Percentiles rank a stretch among this genome's conserved stretches.
These are phyloP conservation scores for Miscanthus lutarioriparius DNA, from an alignment of 176 grass and related monocot species.

Conservation along the genomic window DNA sequence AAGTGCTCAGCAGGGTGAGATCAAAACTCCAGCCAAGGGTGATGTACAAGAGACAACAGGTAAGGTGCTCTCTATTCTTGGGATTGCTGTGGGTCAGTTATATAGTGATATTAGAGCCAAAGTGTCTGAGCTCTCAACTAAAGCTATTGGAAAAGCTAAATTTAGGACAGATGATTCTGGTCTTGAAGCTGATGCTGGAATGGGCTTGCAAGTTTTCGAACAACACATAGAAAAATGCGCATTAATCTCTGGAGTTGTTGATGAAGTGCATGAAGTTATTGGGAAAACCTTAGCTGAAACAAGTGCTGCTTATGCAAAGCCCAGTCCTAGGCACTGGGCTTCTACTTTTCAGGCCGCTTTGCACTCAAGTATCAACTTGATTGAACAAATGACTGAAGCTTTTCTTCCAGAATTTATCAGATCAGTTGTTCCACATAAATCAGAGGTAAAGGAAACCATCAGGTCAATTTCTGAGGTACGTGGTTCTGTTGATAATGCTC, in stretches of 20 bases:
- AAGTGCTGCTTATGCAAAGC: slow-evolving; percentile 35
- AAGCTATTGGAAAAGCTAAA: slow-evolving; percentile 44
- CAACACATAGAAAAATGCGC: slow-evolving; percentile 92
- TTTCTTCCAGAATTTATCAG: slow-evolving; percentile 84
- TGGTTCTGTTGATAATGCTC: slow-evolving; percentile 75
- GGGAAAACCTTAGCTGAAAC: slow-evolving; percentile 51
- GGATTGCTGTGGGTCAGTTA: slow-evolving; percentile 62
- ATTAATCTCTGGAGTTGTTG: slow-evolving; percentile 69
- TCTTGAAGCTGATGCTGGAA: slow-evolving; percentile 52
- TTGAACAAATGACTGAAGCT: slow-evolving; percentile 86
- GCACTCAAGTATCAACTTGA: slow-evolving; percentile 61
- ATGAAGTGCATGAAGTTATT: slow-evolving; percentile 72
- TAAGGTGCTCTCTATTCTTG: slow-evolving; percentile 63
- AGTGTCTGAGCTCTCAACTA: slow-evolving; percentile 64
- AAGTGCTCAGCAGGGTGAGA: slow-evolving; percentile 32
- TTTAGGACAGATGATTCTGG: slow-evolving; percentile 45
- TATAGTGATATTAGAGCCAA: slow-evolving; percentile 63
- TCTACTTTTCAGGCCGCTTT: slow-evolving; percentile 66
- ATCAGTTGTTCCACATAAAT: slow-evolving; percentile 70
- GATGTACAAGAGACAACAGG: slow-evolving; percentile 66
- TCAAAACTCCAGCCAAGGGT: slow-evolving; percentile 38
- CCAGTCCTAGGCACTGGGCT: slow-evolving; percentile 60
- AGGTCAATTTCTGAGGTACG: slow-evolving; percentile 77
- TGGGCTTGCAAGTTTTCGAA: slow-evolving; percentile 55
- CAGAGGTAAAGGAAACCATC: slow-evolving; percentile 81